Percentiles rank a stretch among this genome's conserved stretches.
phyloP scores from a whole-genome alignment of 495 filamentous ascomycete species.

The Hypoxylon lienhwacheense region DNA sequence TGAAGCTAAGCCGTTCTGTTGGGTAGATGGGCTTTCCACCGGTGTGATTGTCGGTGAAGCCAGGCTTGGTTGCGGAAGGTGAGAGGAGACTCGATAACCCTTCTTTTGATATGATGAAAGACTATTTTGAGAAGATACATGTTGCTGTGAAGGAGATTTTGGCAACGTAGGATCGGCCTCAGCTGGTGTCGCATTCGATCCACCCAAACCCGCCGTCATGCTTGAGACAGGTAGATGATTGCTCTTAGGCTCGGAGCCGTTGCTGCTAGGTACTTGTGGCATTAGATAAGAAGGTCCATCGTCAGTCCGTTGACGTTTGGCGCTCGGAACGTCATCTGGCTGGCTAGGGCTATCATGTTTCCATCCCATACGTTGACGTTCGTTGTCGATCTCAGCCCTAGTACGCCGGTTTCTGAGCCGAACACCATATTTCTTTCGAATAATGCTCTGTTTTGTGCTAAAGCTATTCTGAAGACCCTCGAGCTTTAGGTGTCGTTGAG shows the following conservation, averaged over 20 bases:
- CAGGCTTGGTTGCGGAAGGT: conserved; percentile 9
- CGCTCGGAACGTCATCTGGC: conserved; percentile 16
- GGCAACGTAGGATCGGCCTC: conserved; percentile 38
- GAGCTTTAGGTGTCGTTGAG: conserved; percentile 35
- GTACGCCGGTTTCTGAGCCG: conserved; percentile 50
- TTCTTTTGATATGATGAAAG: conserved; percentile 32
- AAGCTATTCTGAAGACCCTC: conserved; percentile 51
- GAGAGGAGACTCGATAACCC: conserved; percentile 37
- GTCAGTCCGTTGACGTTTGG: conserved; percentile 34
- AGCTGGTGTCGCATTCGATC: conserved; percentile 38
- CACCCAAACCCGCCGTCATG: conserved; percentile 39
- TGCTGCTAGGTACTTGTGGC: conserved; percentile 16
- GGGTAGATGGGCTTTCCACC: conserved; percentile 3
- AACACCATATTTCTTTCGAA: conserved; percentile 53
- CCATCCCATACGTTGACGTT: conserved; percentile 44
- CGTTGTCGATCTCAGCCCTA: conserved; percentile 46
- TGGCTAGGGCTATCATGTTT: conserved; percentile 26
- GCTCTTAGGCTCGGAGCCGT: conserved; percentile 32
- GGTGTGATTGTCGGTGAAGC: conserved; percentile 7
- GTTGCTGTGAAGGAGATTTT: conserved; percentile 1
- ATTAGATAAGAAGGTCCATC: conserved; percentile 3
- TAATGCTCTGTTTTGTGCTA: conserved; percentile 53
- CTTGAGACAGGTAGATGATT: conserved; percentile 39
- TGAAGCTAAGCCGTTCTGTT: conserved; percentile 25
- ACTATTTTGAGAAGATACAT: conserved; percentile 17